phyloP scores from a whole-genome alignment of 2,329 filamentous ascomycete genomes.

The Aspergillus flavus region DNA sequence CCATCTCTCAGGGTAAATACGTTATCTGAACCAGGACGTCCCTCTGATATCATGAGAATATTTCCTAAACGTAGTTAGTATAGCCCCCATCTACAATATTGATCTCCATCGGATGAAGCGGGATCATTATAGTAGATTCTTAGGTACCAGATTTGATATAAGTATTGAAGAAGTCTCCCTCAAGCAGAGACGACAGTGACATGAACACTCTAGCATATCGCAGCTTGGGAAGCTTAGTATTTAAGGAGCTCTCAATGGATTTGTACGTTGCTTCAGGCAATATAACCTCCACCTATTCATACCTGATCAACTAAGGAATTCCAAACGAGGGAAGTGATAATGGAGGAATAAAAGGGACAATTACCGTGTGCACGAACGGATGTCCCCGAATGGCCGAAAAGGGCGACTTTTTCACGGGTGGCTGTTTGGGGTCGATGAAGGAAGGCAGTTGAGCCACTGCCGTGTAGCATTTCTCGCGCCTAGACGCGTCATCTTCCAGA shows the following conservation, averaged over 20 bases:
- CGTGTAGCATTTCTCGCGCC: conserved; percentile 68
- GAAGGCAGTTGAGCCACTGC: conserved; percentile 67
- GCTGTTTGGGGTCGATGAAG: conserved; percentile 71
- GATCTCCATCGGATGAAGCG: not conserved
- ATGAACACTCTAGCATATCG: conserved; percentile 72
- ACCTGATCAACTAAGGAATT: conserved; percentile 46
- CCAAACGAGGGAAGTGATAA: not conserved
- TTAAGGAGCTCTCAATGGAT: conserved; percentile 57
- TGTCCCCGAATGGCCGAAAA: conserved; percentile 70
- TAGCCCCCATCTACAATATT: not conserved
- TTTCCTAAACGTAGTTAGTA: conserved; percentile 59
- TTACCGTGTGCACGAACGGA: conserved; percentile 69
- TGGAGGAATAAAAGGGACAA: not conserved
- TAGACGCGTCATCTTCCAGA: conserved; percentile 42
- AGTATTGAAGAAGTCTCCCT: conserved; percentile 75
- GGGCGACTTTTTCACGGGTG: conserved; percentile 72
- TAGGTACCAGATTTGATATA: conserved; percentile 76
- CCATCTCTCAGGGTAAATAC: conserved; percentile 72
- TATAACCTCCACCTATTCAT: conserved; percentile 61
- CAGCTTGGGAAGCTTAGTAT: conserved; percentile 40
- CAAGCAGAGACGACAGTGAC: conserved; percentile 70
- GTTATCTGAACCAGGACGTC: conserved; percentile 69
- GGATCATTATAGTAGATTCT: not conserved
- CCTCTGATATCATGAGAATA: conserved; percentile 81
- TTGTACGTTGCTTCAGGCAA: conserved; percentile 66